Conservation (phyloP, 495 filamentous ascomycete species). For the Echria macrotheca region DNA sequence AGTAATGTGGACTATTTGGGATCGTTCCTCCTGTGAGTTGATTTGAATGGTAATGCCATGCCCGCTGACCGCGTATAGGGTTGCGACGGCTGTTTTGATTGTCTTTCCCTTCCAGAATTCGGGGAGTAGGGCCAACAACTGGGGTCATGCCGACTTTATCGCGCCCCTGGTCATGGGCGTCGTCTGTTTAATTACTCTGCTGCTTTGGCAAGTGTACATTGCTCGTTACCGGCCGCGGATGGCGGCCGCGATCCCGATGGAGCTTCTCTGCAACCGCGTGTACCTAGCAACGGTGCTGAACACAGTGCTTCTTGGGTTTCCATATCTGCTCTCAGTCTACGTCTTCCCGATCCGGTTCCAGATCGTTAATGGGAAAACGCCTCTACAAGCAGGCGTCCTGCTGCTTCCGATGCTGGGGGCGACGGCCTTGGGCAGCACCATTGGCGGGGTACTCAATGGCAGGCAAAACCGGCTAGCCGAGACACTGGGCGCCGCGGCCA, state of each 20-base stretch:
- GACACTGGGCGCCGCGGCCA: constrained; percentile 29
- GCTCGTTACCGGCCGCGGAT: constrained; percentile 17
- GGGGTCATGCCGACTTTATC: constrained; percentile 38
- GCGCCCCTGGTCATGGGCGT: constrained; percentile 40
- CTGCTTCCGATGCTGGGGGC: constrained; percentile 53
- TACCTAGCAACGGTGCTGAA: constrained; percentile 33
- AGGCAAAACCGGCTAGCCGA: constrained; percentile 29
- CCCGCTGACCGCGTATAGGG: constrained; percentile 15
- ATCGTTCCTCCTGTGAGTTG: constrained; percentile 40
- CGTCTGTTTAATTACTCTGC: constrained; percentile 35
- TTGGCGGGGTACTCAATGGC: constrained; percentile 36
- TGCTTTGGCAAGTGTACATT: constrained; percentile 37
- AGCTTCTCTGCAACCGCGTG: constrained; percentile 25
- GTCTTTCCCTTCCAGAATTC: constrained; percentile 56
- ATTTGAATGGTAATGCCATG: background rate
- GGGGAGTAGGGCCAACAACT: constrained; percentile 33
- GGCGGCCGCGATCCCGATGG: constrained; percentile 23
- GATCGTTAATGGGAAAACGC: constrained; percentile 45
- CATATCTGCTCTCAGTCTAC: constrained; percentile 50
- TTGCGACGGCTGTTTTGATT: constrained; percentile 51
- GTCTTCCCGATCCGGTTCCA: constrained; percentile 56
- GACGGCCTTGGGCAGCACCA: constrained; percentile 41
- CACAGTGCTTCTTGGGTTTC: constrained; percentile 49
- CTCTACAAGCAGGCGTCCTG: constrained; percentile 50
- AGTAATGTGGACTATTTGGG: constrained; percentile 51